A percentile compares a stretch with the other conserved stretches of the same genome.
These are phyloP conservation scores for Excoecaria agallocha DNA, from an alignment of 345 rosid species.

Conservation along the genomic window DNA sequence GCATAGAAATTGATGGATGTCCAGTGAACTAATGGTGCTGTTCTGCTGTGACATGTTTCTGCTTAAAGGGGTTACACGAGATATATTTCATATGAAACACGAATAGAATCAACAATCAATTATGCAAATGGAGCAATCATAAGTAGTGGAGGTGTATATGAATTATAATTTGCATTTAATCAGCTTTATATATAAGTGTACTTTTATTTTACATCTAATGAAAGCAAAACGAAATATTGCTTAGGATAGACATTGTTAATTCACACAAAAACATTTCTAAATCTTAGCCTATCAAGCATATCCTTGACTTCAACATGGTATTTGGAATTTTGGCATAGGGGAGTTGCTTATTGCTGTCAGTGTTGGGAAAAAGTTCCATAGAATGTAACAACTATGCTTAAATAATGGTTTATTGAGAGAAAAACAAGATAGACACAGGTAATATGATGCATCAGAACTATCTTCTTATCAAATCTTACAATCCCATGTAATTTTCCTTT, in stretches of 20 bases:
- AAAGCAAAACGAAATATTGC: background rate
- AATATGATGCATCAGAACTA: background rate
- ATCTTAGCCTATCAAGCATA: background rate
- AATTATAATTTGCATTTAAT: background rate
- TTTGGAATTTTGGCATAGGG: background rate
- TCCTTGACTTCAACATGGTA: background rate
- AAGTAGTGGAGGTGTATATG: background rate
- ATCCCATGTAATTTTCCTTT: background rate
- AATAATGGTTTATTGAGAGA: background rate
- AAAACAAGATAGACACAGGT: background rate
- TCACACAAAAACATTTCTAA: background rate
- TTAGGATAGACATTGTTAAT: background rate
- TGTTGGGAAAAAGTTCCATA: background rate
- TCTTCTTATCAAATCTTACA: background rate
- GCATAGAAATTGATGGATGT: constrained; percentile 54
- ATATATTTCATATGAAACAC: constrained; percentile 2
- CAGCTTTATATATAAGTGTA: background rate
- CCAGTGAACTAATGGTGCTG: constrained; percentile 39
- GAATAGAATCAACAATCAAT: background rate
- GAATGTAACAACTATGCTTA: background rate
- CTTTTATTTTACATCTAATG: background rate
- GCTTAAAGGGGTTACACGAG: constrained; percentile 5
- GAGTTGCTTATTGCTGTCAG: background rate
- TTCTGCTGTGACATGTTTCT: constrained; percentile 1
- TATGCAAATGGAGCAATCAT: background rate